phyloP scores from a whole-genome alignment of 306 rosid genomes.

The Citrullus colocynthis region DNA sequence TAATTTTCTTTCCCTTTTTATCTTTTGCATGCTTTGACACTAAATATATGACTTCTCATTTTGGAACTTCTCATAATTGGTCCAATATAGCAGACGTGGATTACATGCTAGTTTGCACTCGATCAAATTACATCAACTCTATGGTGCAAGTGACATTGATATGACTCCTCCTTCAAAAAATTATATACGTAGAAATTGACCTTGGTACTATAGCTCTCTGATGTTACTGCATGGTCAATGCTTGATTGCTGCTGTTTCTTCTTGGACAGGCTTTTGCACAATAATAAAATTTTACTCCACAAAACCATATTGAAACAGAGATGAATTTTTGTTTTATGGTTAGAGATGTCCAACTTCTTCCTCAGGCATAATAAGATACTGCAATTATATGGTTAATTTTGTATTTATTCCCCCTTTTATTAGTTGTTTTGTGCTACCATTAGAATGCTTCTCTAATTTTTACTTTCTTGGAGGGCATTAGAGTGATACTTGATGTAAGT shows the following conservation, averaged over 20 bases:
- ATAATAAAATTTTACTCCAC: not conserved
- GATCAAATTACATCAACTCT: not conserved
- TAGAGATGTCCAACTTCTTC: not conserved
- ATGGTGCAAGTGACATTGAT: not conserved
- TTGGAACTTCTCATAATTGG: not conserved
- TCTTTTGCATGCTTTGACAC: not conserved
- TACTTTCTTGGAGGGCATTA: not conserved
- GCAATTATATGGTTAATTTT: not conserved
- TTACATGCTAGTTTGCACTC: not conserved
- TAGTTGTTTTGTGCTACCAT: not conserved
- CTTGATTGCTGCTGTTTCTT: not conserved
- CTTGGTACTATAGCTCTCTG: not conserved
- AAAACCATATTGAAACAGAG: not conserved
- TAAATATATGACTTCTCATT: not conserved
- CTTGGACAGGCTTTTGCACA: not conserved
- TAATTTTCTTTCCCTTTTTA: slow-evolving; percentile 3
- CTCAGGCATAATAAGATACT: not conserved
- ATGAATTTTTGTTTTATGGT: not conserved
- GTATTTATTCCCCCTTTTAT: not conserved
- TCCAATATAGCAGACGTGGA: not conserved
- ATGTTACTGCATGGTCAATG: not conserved
- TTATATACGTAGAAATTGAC: not conserved
- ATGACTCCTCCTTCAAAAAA: not conserved
- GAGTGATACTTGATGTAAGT: not conserved
- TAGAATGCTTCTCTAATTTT: not conserved